These are phyloP conservation scores for Dothistroma pini DNA, from an alignment of 2,329 filamentous ascomycete genomes.

Conservation along the genomic window DNA sequence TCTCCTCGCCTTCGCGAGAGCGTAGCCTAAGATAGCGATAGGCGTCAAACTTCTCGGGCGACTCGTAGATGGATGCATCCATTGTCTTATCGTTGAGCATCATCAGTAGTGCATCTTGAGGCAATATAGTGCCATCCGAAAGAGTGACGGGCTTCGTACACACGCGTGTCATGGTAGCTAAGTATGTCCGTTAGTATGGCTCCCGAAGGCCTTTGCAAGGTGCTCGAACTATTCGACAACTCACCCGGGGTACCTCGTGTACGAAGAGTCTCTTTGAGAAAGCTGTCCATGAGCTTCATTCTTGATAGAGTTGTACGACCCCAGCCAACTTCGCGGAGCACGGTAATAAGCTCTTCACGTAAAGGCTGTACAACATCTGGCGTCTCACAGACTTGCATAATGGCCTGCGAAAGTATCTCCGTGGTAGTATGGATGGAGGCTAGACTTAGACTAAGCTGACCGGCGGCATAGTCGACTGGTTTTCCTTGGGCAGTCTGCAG, in stretches of 20 bases:
- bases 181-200: background rate
- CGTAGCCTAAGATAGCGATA: conserved; percentile 24
- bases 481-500: conserved; percentile 12
- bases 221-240: background rate
- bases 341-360: conserved; percentile 22
- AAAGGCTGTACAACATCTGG: conserved; percentile 28
- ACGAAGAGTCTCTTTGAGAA: conserved; percentile 7
- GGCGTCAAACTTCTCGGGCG: conserved; percentile 25
- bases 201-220: conserved; percentile 26
- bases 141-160: conserved; percentile 13
- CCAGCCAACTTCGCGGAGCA: conserved; percentile 24
- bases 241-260: background rate
- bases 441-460: conserved; percentile 11
- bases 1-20: conserved; percentile 20
- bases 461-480: conserved; percentile 1
- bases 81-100: conserved; percentile 12
- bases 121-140: conserved; percentile 17
- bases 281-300: conserved; percentile 23
- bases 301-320: conserved; percentile 22
- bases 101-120: conserved; percentile 19
- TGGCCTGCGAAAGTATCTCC: conserved; percentile 1
- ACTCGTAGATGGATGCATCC: conserved; percentile 15
- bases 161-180: conserved; percentile 1
- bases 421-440: conserved; percentile 26
- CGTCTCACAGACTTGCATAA: conserved; percentile 22